phyloP scores from a whole-genome alignment of 2,329 filamentous ascomycete species.

The Bretziella fagacearum region DNA sequence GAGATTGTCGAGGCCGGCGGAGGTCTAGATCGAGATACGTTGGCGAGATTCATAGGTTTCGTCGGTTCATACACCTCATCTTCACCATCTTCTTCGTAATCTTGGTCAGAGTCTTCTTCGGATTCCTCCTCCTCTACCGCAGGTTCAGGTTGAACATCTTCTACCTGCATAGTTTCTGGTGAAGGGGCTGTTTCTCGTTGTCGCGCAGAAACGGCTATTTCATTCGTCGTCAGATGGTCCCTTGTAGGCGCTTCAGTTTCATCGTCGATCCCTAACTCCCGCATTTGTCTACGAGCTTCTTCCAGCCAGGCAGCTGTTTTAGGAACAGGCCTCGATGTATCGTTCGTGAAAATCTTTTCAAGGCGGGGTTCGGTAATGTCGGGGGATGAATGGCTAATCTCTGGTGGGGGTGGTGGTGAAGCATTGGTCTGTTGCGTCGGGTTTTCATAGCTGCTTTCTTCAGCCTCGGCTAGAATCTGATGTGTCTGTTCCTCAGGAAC shows the following conservation, averaged over 20 bases:
- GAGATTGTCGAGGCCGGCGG: neutral
- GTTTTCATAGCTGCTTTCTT: constrained; percentile 12
- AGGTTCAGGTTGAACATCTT: neutral
- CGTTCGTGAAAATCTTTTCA: neutral
- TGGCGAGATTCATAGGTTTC: constrained; percentile 4
- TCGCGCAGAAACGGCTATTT: neutral
- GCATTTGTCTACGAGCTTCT: constrained; percentile 10
- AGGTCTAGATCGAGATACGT: neutral
- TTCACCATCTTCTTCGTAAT: constrained; percentile 3
- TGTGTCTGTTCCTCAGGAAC: constrained; percentile 13
- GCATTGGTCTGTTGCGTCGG: constrained; percentile 6
- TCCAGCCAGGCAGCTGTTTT: constrained; percentile 12
- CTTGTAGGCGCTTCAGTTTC: constrained; percentile 4
- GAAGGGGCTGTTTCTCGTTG: constrained; percentile 2
- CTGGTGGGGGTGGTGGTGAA: constrained; percentile 9
- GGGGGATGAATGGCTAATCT: constrained; percentile 13
- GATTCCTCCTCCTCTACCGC: neutral
- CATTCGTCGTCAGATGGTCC: neutral
- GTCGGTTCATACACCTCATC: constrained; percentile 12
- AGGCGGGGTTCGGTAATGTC: constrained; percentile 7
- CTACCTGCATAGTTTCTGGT: neutral
- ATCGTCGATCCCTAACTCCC: constrained; percentile 11
- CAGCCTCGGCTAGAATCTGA: constrained; percentile 7
- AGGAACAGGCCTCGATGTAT: neutral
- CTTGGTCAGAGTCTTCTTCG: constrained; percentile 1